Percentiles rank a stretch among this genome's conserved stretches.
Evolutionary conservation across 2,329 filamentous ascomycete species (phyloP).

Genomic region (Sarocladiaceae sp.): DNA sequence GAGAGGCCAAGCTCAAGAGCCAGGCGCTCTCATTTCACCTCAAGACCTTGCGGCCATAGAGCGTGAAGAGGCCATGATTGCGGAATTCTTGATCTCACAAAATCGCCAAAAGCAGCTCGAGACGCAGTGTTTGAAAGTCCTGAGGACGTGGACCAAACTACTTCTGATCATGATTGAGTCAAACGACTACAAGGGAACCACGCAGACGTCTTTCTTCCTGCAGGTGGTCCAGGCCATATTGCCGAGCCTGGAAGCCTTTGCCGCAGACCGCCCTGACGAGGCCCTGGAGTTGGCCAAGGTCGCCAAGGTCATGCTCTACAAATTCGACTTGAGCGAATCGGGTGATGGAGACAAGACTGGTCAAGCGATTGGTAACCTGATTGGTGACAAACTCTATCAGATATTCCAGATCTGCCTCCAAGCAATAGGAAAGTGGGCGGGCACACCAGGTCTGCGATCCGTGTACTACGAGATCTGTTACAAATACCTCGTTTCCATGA

Average conservation of each 20-base stretch:
- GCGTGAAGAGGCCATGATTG: slow-evolving; percentile 51
- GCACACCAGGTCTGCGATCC: slow-evolving; percentile 66
- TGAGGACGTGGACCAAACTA: slow-evolving; percentile 80
- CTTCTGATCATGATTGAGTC: slow-evolving; percentile 76
- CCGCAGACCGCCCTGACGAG: slow-evolving; percentile 61
- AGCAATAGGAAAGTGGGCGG: slow-evolving; percentile 68
- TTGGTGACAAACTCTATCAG: slow-evolving; percentile 84
- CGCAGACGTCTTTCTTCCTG: slow-evolving; percentile 71
- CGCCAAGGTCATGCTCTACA: slow-evolving; percentile 65
- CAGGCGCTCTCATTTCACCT: slow-evolving; percentile 40
- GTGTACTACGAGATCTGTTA: slow-evolving; percentile 90
- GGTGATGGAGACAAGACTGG: slow-evolving; percentile 33
- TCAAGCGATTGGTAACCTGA: slow-evolving; percentile 57
- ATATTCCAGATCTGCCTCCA: slow-evolving; percentile 82
- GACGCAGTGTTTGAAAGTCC: slow-evolving; percentile 55
- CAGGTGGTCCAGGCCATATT: slow-evolving; percentile 83
- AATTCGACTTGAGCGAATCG: slow-evolving; percentile 52
- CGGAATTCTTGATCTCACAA: slow-evolving; percentile 54
- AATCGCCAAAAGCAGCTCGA: slow-evolving; percentile 57
- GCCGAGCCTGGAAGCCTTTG: slow-evolving; percentile 76
- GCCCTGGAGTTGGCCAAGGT: slow-evolving; percentile 72
- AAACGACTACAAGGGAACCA: slow-evolving; percentile 69
- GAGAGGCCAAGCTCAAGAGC: slow-evolving; percentile 52
- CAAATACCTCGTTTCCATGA: slow-evolving; percentile 70
- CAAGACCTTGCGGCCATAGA: slow-evolving; percentile 46